Percentiles rank a stretch among this genome's conserved stretches.
Evolutionary conservation across 306 rosid genomes (phyloP).

Genomic region (Rosa chinensis): DNA sequence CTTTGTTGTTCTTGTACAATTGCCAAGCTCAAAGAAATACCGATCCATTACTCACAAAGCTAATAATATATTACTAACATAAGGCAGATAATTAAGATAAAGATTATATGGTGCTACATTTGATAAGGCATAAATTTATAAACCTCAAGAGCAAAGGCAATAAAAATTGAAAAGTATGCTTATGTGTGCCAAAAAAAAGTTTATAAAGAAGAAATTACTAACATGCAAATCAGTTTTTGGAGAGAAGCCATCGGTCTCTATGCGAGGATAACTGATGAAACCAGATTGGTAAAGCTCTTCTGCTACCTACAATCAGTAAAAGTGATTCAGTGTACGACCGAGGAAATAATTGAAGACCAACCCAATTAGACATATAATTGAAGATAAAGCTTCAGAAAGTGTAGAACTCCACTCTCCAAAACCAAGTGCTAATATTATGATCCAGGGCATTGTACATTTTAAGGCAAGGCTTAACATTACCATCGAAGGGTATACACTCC

Average conservation of each 20-base stretch:
- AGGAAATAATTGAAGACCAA: slow-evolving; percentile 19
- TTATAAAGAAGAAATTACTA: slow-evolving; percentile 35
- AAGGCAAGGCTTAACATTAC: neutral
- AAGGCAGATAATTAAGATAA: neutral
- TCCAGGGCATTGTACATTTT: neutral
- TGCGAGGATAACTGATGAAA: slow-evolving; percentile 97
- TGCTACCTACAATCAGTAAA: slow-evolving; percentile 65
- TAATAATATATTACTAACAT: too few species aligned
- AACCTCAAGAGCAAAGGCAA: neutral
- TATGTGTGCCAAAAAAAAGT: neutral
- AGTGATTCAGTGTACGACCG: slow-evolving; percentile 27
- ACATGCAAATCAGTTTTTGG: slow-evolving; percentile 84
- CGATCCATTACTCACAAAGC: too few species aligned
- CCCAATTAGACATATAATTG: neutral
- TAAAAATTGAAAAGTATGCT: neutral
- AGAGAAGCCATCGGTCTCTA: slow-evolving; percentile 88
- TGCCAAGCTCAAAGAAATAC: too few species aligned
- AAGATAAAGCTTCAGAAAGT: neutral
- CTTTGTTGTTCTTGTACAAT: slow-evolving; percentile 89
- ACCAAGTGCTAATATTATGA: neutral
- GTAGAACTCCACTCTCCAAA: neutral
- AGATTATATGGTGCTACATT: neutral
- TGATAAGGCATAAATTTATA: neutral
- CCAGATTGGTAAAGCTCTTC: slow-evolving; percentile 97
- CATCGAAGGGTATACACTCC: neutral